Evolutionary conservation across 1,284 basidiomycete species (phyloP), one percentile per base, ranked within the genome.

Genomic region (Entoloma clypeatum): DNA sequence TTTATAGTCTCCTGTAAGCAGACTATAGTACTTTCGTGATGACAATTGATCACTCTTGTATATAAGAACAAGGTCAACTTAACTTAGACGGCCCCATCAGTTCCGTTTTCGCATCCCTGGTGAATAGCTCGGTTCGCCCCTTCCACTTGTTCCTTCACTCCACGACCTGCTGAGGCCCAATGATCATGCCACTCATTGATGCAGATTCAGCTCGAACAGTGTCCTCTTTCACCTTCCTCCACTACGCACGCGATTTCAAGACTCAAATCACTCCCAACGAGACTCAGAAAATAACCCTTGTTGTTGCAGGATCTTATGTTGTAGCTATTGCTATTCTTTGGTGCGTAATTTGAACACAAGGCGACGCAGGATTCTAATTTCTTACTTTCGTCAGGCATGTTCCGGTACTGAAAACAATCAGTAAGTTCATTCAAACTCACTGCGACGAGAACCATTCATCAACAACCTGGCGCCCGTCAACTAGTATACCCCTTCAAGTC

Each of bases 401-500:
- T 36, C 86, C 86, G 11, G 68, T 78, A 55, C 60, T 91, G 44
- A 81, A 77, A 35, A 65, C 68, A 54, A 74, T 92, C 51, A 82
- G 86, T 86, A 54, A 71, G 83, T 75, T 27, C 17, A 24, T 3
- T 41, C 19, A 19, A 13, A 18, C 38, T 31, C n/a, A 32, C 23
- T 24, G 28, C 19, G 43, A n/a, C n/a, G n/a, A n/a, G n/a, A n/a
- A n/a, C n/a, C n/a, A n/a, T n/a, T n/a, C 25, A 17, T 16, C 25
- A 37, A 6, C 14, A 39, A 39, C 27, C 24, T 37, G 26, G 38
- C 36, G 34, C 11, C n/a, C n/a, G n/a, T 19, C 46, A 36, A 39
- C 29, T 49, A 89, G 86, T 94, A 53, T 95, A 93, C 62, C 92
- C 92, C 1, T 95, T 94, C 79, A 93, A 93, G 83, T 88, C 70